A percentile compares a stretch with the other conserved stretches of the same genome.
phyloP scores from a whole-genome alignment of 441 rosid species.

The Hura crepitans region DNA sequence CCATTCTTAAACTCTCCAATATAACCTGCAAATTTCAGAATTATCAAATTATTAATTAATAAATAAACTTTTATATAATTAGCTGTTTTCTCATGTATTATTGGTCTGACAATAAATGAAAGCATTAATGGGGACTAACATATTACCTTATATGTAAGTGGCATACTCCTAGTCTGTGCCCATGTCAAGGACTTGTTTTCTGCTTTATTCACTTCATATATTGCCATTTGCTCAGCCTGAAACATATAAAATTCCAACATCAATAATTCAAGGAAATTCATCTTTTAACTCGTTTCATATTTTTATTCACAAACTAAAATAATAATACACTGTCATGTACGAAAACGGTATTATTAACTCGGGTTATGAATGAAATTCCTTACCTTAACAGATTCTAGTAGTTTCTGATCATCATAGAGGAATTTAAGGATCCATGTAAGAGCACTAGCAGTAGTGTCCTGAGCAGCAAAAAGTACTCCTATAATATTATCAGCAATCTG shows the following conservation, averaged over 20 bases:
- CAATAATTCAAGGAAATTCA: neutral
- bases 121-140: too few species aligned
- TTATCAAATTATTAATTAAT: too few species aligned
- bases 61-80: too few species aligned
- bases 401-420: slow-evolving; percentile 58
- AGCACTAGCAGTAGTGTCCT: slow-evolving; percentile 89
- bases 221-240: slow-evolving; percentile 72
- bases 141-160: slow-evolving; percentile 68
- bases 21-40: slow-evolving; percentile 44
- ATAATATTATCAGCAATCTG: slow-evolving; percentile 75
- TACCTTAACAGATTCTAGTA: slow-evolving; percentile 78
- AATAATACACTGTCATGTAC: too few species aligned
- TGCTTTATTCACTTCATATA: slow-evolving; percentile 42
- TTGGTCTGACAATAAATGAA: too few species aligned
- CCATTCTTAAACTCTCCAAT: slow-evolving; percentile 80
- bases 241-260: neutral
- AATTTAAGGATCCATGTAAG: slow-evolving; percentile 86
- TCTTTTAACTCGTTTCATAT: too few species aligned
- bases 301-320: too few species aligned
- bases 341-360: too few species aligned
- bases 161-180: slow-evolving; percentile 83
- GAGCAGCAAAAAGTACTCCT: slow-evolving; percentile 98
- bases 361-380: neutral
- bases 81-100: too few species aligned
- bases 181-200: slow-evolving; percentile 57